Conservation (phyloP, 2,329 filamentous ascomycete species). For the Pyrenophora seminiperda region DNA sequence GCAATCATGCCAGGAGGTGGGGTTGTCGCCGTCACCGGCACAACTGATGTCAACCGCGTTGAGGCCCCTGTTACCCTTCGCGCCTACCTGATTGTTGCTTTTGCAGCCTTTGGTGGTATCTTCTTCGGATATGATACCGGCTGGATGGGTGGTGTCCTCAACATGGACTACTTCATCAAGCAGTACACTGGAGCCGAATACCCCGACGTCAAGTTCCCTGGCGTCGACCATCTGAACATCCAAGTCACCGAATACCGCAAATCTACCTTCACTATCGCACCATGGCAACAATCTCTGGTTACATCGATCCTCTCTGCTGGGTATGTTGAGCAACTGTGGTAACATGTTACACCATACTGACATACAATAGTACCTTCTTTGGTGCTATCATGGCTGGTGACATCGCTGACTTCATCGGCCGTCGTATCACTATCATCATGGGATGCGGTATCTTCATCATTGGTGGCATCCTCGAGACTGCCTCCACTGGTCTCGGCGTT, state of each 20-base stretch:
- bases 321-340: neutral
- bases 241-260: conserved; percentile 64
- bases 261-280: conserved; percentile 32
- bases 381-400: conserved; percentile 65
- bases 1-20: conserved; percentile 46
- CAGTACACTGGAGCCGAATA: conserved; percentile 43
- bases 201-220: conserved; percentile 48
- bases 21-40: conserved; percentile 44
- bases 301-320: conserved; percentile 76
- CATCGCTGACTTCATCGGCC: conserved; percentile 68
- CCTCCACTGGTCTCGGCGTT: conserved; percentile 63
- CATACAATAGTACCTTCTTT: conserved; percentile 66
- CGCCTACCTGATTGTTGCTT: conserved; percentile 55
- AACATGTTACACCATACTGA: neutral
- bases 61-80: conserved; percentile 57
- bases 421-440: conserved; percentile 66
- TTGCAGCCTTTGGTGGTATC: conserved; percentile 55
- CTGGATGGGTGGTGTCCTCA: conserved; percentile 72
- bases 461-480: conserved; percentile 64
- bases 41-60: conserved; percentile 61
- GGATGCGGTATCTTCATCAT: conserved; percentile 66
- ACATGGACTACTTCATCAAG: conserved; percentile 48
- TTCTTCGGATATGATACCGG: conserved; percentile 83
- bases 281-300: conserved; percentile 61
- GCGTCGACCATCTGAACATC: conserved; percentile 62